Percentiles rank a stretch among this genome's conserved stretches.
phyloP scores from a whole-genome alignment of 306 rosid species.

The Fragaria iinumae region DNA sequence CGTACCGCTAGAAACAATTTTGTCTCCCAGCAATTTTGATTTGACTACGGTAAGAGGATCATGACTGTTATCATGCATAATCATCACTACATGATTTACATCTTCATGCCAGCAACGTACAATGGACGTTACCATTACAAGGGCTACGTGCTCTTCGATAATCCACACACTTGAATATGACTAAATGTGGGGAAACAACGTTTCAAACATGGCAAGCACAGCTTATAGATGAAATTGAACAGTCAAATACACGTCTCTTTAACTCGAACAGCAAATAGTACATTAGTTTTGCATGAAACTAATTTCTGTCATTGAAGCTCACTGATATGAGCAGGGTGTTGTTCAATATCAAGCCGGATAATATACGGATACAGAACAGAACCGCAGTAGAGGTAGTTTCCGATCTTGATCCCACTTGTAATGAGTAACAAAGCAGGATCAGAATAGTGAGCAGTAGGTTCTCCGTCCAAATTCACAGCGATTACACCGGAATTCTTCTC shows the following conservation, averaged over 20 bases:
- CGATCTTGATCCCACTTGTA: conserved; percentile 22
- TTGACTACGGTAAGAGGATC: too few species aligned
- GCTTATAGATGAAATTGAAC: too few species aligned
- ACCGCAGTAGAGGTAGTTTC: conserved; percentile 12
- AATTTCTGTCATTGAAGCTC: conserved; percentile 8
- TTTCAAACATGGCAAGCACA: too few species aligned
- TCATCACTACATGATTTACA: too few species aligned
- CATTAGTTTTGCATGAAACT: background rate
- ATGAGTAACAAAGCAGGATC: conserved; percentile 10
- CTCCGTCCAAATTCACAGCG: conserved; percentile 39
- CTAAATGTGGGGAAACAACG: too few species aligned
- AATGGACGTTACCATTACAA: too few species aligned
- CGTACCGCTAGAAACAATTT: too few species aligned
- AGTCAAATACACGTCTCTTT: background rate
- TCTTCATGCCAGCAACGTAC: too few species aligned
- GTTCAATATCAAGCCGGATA: conserved; percentile 34
- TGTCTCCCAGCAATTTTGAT: too few species aligned
- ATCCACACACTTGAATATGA: too few species aligned
- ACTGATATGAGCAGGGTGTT: conserved; percentile 29
- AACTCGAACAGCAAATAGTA: background rate
- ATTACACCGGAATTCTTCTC: conserved; percentile 42
- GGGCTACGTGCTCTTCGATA: too few species aligned
- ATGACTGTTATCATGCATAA: too few species aligned
- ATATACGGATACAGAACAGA: conserved; percentile 25
- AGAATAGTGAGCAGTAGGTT: background rate